Evolutionary conservation across 306 rosid species (phyloP).

Genomic region (Oxytropis ochrocephala): DNA sequence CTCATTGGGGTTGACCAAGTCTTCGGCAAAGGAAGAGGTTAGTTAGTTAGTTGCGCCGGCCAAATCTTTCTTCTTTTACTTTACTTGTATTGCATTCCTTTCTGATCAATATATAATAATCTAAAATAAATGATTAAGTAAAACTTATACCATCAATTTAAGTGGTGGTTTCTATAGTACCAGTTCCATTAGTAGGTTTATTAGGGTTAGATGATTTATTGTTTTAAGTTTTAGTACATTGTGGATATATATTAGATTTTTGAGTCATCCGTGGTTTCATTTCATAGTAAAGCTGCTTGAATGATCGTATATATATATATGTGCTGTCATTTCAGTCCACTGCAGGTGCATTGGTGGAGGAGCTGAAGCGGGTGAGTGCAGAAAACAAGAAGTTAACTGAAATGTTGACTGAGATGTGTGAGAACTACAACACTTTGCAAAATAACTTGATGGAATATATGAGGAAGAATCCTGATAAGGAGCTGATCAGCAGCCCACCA

Average conservation of each 20-base stretch:
- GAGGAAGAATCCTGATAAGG: constrained; percentile 64
- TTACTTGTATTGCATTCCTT: too few relatives aligned
- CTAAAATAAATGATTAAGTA: background rate
- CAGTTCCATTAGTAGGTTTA: too few relatives aligned
- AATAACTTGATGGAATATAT: constrained; percentile 58
- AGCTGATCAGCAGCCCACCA: constrained; percentile 40
- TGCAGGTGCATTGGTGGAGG: constrained; percentile 55
- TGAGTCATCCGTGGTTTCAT: too few relatives aligned
- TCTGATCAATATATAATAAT: background rate
- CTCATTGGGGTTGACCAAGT: constrained; percentile 34
- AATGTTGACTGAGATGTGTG: constrained; percentile 74
- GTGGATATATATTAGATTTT: too few relatives aligned
- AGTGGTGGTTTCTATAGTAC: too few relatives aligned
- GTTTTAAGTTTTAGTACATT: too few relatives aligned
- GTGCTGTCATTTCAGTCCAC: constrained; percentile 29
- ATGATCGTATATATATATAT: background rate
- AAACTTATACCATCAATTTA: too few relatives aligned
- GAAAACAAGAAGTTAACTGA: constrained; percentile 85
- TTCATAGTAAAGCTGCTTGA: background rate
- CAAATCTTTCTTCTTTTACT: background rate
- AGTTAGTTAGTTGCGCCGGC: too few relatives aligned
- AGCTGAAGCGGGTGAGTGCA: constrained; percentile 66
- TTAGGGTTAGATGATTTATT: too few relatives aligned
- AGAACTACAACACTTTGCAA: constrained; percentile 65
- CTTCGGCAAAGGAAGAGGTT: constrained; percentile 62